A percentile compares a stretch with the other conserved stretches of the same genome.
Conservation (phyloP, 78 protist species). For the Tieghemostelium lacteum region DNA sequence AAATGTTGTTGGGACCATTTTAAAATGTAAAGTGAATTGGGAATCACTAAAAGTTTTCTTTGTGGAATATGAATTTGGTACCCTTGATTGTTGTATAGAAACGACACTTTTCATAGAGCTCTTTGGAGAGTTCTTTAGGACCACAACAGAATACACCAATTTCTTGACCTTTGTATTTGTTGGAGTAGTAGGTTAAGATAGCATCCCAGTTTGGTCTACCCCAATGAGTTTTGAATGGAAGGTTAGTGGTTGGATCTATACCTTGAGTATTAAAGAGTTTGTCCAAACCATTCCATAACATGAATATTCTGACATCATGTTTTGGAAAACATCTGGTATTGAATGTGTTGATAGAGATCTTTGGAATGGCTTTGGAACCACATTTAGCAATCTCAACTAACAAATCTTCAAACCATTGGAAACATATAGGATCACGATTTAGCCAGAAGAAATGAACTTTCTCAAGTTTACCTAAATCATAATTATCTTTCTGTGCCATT, state of each 20-base stretch:
- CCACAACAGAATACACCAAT: constrained; percentile 88
- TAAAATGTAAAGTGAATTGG: too few relatives aligned
- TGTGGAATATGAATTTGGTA: constrained; percentile 66
- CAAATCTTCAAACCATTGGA: constrained; percentile 83
- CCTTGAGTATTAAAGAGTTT: constrained; percentile 47
- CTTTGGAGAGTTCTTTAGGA: constrained; percentile 72
- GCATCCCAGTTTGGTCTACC: constrained; percentile 73
- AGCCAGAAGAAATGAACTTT: constrained; percentile 87
- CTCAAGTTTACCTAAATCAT: constrained; percentile 27
- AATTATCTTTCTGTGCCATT: neutral
- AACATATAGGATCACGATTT: constrained; percentile 71
- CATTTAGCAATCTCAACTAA: constrained; percentile 26
- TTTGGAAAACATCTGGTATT: constrained; percentile 33
- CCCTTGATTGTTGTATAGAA: neutral
- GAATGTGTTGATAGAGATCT: constrained; percentile 33
- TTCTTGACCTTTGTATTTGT: constrained; percentile 23
- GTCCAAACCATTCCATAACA: constrained; percentile 50
- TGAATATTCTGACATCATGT: constrained; percentile 28
- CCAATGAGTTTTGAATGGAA: constrained; percentile 63
- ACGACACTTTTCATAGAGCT: constrained; percentile 40
- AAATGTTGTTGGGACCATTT: too few relatives aligned
- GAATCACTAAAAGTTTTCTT: constrained; percentile 89
- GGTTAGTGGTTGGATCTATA: constrained; percentile 39
- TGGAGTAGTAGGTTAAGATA: constrained; percentile 32
- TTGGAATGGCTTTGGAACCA: constrained; percentile 18